Conservation (phyloP, 306 rosid species). For the Pachyrhizus erosus region DNA sequence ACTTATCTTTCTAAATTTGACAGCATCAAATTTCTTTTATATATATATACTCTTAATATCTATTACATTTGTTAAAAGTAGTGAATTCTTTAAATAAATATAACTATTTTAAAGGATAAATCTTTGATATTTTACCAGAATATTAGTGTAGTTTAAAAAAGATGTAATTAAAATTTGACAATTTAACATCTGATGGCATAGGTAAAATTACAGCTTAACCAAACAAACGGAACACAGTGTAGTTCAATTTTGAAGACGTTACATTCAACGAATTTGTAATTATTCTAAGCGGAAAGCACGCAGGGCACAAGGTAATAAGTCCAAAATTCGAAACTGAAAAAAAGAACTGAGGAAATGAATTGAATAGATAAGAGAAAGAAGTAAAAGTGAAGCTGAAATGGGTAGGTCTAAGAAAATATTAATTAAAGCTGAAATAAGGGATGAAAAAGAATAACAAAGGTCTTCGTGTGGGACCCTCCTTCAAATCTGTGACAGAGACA, state of each 20-base stretch:
- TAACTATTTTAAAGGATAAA: too few relatives aligned
- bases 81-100: too few relatives aligned
- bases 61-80: too few relatives aligned
- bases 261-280: not conserved
- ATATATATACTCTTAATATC: too few relatives aligned
- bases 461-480: conserved; percentile 71
- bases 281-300: not conserved
- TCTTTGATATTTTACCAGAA: too few relatives aligned
- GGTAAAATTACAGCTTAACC: not conserved
- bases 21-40: too few relatives aligned
- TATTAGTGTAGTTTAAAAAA: too few relatives aligned
- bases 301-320: conserved; percentile 25
- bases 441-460: conserved; percentile 71
- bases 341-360: not conserved
- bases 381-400: conserved; percentile 51
- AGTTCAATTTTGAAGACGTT: not conserved
- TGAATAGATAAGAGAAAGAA: conserved; percentile 25
- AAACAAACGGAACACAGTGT: not conserved
- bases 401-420: conserved; percentile 53
- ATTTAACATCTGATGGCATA: not conserved
- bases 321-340: conserved; percentile 34
- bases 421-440: conserved; percentile 53
- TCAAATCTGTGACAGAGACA: conserved; percentile 88
- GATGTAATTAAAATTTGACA: too few relatives aligned
- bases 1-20: too few relatives aligned